Evolutionary conservation across 2,329 filamentous ascomycete genomes (phyloP), one percentile per base, ranked within the genome.

Genomic region (Scedosporium boydii): DNA sequence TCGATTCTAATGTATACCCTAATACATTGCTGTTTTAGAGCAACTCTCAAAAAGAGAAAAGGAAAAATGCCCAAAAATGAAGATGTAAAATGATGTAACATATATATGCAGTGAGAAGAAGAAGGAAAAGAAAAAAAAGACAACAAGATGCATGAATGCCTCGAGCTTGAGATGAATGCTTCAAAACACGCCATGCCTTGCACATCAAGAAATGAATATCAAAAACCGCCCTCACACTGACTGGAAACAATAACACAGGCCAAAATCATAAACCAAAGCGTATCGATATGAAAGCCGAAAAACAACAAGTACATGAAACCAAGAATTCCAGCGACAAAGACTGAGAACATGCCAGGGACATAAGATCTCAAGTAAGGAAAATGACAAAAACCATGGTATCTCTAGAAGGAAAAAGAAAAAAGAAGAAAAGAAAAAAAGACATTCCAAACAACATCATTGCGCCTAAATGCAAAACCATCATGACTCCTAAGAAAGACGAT

Each of bases 1-100:
- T 53, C 63, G 56, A 59, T 53, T 64, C 61, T 61, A 46, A 21
- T 62, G 60, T 58, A 56, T 65, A 66, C 59, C 63, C 58, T 63
- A 62, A 62, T 61, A 62, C 58, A 58, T 56, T 65, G 34, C 34
- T 38, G 34, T 62, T 46, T 48, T 48, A 48, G 44, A 48, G 44
- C 44, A 21, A 48, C n/a, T 18, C 9, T 48, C 44, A 48, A n/a
- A 18, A 59, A n/a, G 14, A 64, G 46, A 59, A 16, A n/a, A n/a
- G n/a, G n/a, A 26, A 64, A 56, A 59, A 21, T 55, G 60, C 27
- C 48, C 6, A 18, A 53, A 44, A 63, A 58, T 51, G 42, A 16
- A 42, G 42, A 46, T 48, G 42, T 16, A 26, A 41, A 21, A 41
- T 58, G 60, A 51, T 58, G 56, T 64, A 60, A 42, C 59, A 56